phyloP scores from a whole-genome alignment of 1,284 basidiomycete genomes.

The Cystobasidiaceae sp. region DNA sequence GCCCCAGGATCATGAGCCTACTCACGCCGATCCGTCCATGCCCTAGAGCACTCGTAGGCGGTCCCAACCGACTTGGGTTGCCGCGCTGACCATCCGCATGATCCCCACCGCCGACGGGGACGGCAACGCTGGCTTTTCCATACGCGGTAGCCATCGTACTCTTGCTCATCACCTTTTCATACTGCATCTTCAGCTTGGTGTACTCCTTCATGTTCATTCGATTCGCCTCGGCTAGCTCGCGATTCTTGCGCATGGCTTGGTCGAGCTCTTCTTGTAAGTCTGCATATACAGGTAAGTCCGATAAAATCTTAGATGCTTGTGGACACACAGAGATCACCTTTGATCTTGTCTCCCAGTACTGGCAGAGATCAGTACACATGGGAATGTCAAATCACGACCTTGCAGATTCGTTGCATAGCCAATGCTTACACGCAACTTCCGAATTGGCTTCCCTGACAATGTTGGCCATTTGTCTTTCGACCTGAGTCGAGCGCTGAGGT shows the following conservation, averaged over 20 bases:
- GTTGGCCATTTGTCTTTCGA: slow-evolving; percentile 24
- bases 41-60: not conserved
- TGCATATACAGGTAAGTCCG: not conserved
- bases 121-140: not conserved
- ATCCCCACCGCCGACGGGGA: too few relatives aligned
- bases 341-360: slow-evolving; percentile 24
- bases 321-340: not conserved
- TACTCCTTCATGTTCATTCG: slow-evolving; percentile 28
- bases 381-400: too few relatives aligned
- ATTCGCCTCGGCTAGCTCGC: slow-evolving; percentile 26
- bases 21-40: slow-evolving; percentile 1
- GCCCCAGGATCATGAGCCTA: too few relatives aligned
- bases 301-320: too few relatives aligned
- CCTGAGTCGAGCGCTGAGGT: slow-evolving; percentile 10
- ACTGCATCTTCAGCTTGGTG: slow-evolving; percentile 28
- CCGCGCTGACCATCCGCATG: too few relatives aligned
- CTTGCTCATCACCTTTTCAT: slow-evolving; percentile 25
- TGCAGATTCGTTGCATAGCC: not conserved
- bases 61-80: too few relatives aligned
- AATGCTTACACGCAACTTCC: slow-evolving; percentile 7
- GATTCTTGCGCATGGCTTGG: slow-evolving; percentile 25
- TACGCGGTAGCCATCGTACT: not conserved
- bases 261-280: slow-evolving; percentile 20
- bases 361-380: not conserved
- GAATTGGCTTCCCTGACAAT: slow-evolving; percentile 28